Evolutionary conservation across 371 early-diverging fungal genomes (phyloP).

Genomic region (Capniomyces stellatus): DNA sequence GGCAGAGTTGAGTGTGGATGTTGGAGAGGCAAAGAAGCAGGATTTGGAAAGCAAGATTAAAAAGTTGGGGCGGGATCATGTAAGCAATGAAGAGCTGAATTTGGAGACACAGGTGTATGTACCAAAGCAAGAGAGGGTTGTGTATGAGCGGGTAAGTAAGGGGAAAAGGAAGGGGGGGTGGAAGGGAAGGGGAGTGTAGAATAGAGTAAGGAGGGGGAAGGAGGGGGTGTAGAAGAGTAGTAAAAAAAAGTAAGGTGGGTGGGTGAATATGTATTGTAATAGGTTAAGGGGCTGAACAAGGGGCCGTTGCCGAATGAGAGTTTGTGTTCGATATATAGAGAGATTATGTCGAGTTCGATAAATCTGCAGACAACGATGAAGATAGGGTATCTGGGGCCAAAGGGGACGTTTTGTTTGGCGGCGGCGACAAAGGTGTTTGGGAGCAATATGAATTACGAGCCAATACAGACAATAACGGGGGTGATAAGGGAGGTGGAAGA

Average conservation of each 20-base stretch:
- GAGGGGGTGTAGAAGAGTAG: too few species aligned
- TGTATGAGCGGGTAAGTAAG: too few species aligned
- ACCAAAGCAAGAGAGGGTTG: too few species aligned
- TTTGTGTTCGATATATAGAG: slow-evolving; percentile 67
- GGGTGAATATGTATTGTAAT: slow-evolving; percentile 6
- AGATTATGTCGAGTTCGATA: slow-evolving; percentile 83
- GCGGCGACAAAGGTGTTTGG: slow-evolving; percentile 69
- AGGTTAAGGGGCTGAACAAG: slow-evolving; percentile 43
- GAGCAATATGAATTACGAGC: slow-evolving; percentile 41
- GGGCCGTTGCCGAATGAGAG: slow-evolving; percentile 63
- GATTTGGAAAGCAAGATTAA: too few species aligned
- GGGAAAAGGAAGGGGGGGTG: too few species aligned
- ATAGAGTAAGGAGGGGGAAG: too few species aligned
- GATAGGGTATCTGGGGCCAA: slow-evolving; percentile 81
- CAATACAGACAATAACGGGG: slow-evolving; percentile 46
- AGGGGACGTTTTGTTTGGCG: slow-evolving; percentile 86
- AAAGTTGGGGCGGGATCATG: too few species aligned
- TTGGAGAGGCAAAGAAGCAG: slow-evolving; percentile 54
- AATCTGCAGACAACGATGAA: slow-evolving; percentile 31
- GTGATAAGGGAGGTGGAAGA: slow-evolving; percentile 68
- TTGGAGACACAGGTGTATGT: too few species aligned
- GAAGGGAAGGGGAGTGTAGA: too few species aligned
- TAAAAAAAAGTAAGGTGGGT: too few species aligned
- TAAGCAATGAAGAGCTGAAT: too few species aligned
- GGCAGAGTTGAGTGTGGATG: slow-evolving; percentile 66